A percentile compares a stretch with the other conserved stretches of the same genome.
These are phyloP conservation scores for Microcos paniculata DNA, from an alignment of 345 rosid genomes.

Conservation along the genomic window DNA sequence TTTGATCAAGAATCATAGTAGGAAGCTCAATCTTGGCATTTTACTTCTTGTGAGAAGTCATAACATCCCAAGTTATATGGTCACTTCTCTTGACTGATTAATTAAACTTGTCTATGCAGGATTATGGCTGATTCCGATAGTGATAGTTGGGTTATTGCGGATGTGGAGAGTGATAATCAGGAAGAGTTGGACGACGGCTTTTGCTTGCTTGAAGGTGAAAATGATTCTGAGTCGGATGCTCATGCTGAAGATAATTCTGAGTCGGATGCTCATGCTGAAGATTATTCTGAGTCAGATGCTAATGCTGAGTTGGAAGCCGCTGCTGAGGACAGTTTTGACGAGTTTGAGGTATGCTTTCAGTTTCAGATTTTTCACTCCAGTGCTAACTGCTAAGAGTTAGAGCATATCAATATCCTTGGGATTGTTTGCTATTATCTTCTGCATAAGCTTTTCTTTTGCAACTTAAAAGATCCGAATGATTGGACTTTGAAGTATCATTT, in stretches of 20 bases:
- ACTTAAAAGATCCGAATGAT: not conserved
- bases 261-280: no score
- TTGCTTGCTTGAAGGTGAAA: not conserved
- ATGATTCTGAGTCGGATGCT: not conserved
- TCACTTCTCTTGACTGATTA: not conserved
- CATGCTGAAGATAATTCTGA: not conserved
- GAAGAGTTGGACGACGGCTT: not conserved
- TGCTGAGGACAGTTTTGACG: not conserved
- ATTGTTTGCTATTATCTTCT: not conserved
- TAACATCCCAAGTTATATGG: not conserved
- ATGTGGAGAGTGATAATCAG: not conserved
- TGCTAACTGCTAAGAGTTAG: not conserved
- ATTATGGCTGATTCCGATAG: not conserved
- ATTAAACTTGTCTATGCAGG: not conserved
- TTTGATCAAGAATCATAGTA: not conserved
- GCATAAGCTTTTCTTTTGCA: not conserved
- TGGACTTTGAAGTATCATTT: not conserved
- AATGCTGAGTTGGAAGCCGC: no score
- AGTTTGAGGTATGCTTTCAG: not conserved
- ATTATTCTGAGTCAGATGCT: no score
- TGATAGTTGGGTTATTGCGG: not conserved
- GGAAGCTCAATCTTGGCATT: not conserved
- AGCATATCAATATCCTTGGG: not conserved
- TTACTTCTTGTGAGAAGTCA: not conserved
- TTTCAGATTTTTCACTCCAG: not conserved